Evolutionary conservation across 805 yeast species (phyloP), one percentile per base, ranked within the genome.

Genomic region (Ogataea pilisensis): DNA sequence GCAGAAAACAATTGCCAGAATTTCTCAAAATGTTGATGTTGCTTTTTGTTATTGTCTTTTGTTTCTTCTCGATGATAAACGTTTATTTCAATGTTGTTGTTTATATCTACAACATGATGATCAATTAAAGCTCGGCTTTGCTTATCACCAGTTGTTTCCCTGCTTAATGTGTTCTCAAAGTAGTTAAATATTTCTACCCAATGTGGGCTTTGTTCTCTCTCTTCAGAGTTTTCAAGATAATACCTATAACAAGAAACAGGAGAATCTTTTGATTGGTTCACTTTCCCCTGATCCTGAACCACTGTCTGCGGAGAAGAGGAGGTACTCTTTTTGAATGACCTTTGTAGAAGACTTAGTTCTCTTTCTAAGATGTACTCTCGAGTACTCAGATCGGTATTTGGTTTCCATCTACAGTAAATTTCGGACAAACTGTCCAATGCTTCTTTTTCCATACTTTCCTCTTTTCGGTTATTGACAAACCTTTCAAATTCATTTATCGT

Each of bases 121-220:
- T n/a, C n/a, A n/a, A n/a, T n/a, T n/a, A n/a, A n/a, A n/a, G n/a
- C n/a, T n/a, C n/a, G n/a, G n/a, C n/a, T 30, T n/a, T 8, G 5
- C 11, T 14, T 17, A 21, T 19, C 13, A 13, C 16, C 13, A 12
- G 13, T 16, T 20, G 14, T 14, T 32, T 14, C 16, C 17, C 17
- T 14, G 14, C 17, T 24, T 25, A 25, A n/a, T 18, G 31, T 17
- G 14, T 16, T 26, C 19, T 18, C 34, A 24, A 31, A 33, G 11
- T 40, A 26, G 13, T 51, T 48, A 27, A 51, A 51, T 11, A 49
- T 45, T 21, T 43, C 43, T n/a, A 48, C 42, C 52, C 53, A 51
- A 6, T 43, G 41, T 2, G 52, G 53, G 26, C 34, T 35, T 3
- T 31, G 38, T 31, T 35, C 34, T 20, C 27, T 8, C 22, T 38